These are phyloP conservation scores for Beta corolliflora DNA, from an alignment of 179 eudicot species.

Conservation along the genomic window DNA sequence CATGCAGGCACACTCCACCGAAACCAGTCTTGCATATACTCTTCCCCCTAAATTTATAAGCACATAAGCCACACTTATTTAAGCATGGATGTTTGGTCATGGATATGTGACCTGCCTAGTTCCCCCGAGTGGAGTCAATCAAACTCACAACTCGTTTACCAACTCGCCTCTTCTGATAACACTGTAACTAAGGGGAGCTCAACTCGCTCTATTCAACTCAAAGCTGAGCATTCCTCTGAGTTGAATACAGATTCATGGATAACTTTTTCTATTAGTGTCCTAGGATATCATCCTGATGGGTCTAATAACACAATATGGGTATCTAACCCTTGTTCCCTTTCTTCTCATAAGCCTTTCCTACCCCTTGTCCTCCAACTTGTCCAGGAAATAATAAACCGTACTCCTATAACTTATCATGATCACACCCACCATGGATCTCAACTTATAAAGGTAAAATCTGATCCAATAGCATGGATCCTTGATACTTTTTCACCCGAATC, in stretches of 20 bases:
- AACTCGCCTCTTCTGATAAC: conserved; percentile 41
- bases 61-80: background rate
- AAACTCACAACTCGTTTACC: conserved; percentile 43
- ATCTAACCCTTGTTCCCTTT: conserved; percentile 59
- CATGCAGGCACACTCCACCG: background rate
- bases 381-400: conserved; percentile 55
- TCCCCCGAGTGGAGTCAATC: conserved; percentile 54
- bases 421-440: conserved; percentile 49
- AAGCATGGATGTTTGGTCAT: conserved; percentile 78
- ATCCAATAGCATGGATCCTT: conserved; percentile 58
- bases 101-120: conserved; percentile 73
- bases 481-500: conserved; percentile 75
- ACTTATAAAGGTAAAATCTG: conserved; percentile 46
- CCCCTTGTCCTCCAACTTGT: conserved; percentile 80
- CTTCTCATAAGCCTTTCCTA: conserved; percentile 57
- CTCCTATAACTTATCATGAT: conserved; percentile 53
- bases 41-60: too few species aligned
- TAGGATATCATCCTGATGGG: conserved; percentile 38
- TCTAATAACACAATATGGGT: conserved; percentile 54
- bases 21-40: background rate
- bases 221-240: conserved; percentile 44
- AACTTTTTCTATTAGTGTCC: conserved; percentile 49
- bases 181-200: background rate
- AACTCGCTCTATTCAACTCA: conserved; percentile 53
- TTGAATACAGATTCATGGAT: conserved; percentile 32